Conservation (phyloP, 2,329 filamentous ascomycete genomes). For the Ophidiomyces ophidiicola region DNA sequence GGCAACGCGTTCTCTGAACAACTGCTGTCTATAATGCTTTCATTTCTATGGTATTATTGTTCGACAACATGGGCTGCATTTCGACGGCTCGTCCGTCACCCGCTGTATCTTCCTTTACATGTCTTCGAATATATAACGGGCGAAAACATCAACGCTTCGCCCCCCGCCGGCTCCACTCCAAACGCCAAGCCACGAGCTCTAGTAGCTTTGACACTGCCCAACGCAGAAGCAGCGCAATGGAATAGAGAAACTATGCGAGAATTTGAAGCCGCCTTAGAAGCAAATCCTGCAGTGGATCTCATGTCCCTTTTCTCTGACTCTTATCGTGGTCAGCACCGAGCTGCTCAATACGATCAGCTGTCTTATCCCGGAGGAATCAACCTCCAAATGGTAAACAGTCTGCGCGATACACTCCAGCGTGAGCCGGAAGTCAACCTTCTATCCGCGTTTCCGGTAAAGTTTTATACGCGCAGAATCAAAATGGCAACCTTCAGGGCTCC, state of each 20-base stretch:
- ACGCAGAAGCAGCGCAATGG: constrained; percentile 16
- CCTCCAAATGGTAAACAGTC: constrained; percentile 13
- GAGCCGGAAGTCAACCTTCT: constrained; percentile 19
- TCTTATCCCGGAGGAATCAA: constrained; percentile 17
- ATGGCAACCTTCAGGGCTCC: constrained; percentile 15
- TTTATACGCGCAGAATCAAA: constrained; percentile 18
- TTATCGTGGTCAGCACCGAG: constrained; percentile 17
- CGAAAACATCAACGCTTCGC: background rate
- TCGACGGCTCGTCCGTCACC: background rate
- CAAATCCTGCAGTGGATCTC: constrained; percentile 18
- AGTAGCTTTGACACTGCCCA: constrained; percentile 12
- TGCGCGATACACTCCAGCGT: constrained; percentile 11
- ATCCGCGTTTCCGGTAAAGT: constrained; percentile 14
- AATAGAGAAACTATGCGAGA: constrained; percentile 18
- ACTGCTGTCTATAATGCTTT: constrained; percentile 7
- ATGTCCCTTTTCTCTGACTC: constrained; percentile 17
- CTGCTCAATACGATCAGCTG: constrained; percentile 11
- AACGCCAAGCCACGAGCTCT: no score
- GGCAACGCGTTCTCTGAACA: no score
- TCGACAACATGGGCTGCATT: constrained; percentile 2
- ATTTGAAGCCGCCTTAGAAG: constrained; percentile 17
- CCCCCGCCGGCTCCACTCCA: constrained; percentile 1
- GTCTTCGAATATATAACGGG: background rate
- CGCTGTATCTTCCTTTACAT: constrained; percentile 3
- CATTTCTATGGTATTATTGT: constrained; percentile 3